phyloP scores from a whole-genome alignment of 2,329 filamentous ascomycete species.

The Bimuria novae-zelandiae region DNA sequence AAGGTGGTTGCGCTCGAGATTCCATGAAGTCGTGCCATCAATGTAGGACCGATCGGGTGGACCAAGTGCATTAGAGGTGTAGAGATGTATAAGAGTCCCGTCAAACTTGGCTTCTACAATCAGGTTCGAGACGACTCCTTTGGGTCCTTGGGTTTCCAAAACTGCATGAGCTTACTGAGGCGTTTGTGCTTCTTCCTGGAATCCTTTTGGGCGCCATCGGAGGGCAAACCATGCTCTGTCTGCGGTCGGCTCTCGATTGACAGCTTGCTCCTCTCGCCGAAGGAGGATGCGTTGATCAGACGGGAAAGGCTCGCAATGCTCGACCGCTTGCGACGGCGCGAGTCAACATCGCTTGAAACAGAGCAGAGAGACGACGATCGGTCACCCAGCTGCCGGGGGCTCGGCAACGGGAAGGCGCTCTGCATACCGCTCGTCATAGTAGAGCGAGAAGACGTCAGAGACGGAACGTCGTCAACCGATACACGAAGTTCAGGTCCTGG shows the following conservation, averaged over 20 bases:
- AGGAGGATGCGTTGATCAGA: conserved; percentile 68
- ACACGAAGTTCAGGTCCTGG: conserved; percentile 72
- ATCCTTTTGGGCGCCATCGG: conserved; percentile 65
- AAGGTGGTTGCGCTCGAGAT: conserved; percentile 29
- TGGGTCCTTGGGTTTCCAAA: conserved; percentile 67
- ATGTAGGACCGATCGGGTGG: conserved; percentile 22
- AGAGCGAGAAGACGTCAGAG: conserved; percentile 75
- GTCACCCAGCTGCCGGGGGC: conserved; percentile 50
- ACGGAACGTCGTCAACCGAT: conserved; percentile 75
- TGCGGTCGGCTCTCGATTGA: conserved; percentile 65
- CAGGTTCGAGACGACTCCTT: conserved; percentile 37
- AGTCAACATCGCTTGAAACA: conserved; percentile 45
- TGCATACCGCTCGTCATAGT: conserved; percentile 74
- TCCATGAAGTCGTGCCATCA: conserved; percentile 44
- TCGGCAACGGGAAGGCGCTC: conserved; percentile 49
- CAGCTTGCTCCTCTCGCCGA: conserved; percentile 75
- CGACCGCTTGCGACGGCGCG: conserved; percentile 70
- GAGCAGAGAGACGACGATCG: conserved; percentile 49
- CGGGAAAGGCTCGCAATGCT: conserved; percentile 78
- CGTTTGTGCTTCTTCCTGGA: conserved; percentile 70
- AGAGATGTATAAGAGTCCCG: conserved; percentile 19
- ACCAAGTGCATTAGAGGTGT: conserved; percentile 25
- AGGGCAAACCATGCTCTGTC: conserved; percentile 47
- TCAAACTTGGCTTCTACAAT: conserved; percentile 3
- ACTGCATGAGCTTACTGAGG: conserved; percentile 75